A percentile compares a stretch with the other conserved stretches of the same genome.
phyloP scores from a whole-genome alignment of 768 basidiomycete species.

The Russula sp. region DNA sequence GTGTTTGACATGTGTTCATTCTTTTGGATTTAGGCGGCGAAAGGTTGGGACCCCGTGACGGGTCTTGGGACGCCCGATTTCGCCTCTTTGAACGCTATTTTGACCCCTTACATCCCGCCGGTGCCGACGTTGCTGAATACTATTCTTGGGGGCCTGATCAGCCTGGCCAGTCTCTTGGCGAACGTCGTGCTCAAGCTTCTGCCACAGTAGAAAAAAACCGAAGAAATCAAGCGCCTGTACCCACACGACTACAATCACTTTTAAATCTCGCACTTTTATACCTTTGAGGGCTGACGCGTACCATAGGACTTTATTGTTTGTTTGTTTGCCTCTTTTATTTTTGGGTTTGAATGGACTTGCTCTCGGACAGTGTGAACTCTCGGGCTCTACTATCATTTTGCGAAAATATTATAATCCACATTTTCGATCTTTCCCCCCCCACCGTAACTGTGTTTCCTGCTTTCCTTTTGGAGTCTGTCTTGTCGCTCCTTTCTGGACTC shows the following conservation, averaged over 20 bases:
- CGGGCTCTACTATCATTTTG: background rate
- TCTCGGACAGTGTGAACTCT: background rate
- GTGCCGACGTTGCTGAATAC: background rate
- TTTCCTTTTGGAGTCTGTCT: background rate
- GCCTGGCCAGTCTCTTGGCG: background rate
- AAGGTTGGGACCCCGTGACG: slow-evolving; percentile 33
- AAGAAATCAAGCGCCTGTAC: background rate
- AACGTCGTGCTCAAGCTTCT: background rate
- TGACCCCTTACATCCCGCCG: slow-evolving; percentile 7
- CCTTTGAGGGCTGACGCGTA: background rate
- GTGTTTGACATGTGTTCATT: background rate
- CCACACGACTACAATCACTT: background rate
- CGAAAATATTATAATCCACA: background rate
- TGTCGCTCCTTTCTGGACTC: background rate
- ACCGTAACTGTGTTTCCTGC: background rate
- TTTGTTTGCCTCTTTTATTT: background rate
- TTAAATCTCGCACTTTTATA: background rate
- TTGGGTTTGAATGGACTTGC: background rate
- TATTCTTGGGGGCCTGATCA: background rate
- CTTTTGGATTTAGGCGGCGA: slow-evolving; percentile 24
- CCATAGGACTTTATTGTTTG: background rate
- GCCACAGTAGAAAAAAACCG: background rate
- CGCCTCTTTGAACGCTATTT: slow-evolving; percentile 26
- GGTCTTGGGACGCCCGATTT: slow-evolving; percentile 32
- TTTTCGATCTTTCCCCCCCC: background rate